phyloP scores from a whole-genome alignment of 2,329 filamentous ascomycete genomes.

The Domatiomyces catenatus region DNA sequence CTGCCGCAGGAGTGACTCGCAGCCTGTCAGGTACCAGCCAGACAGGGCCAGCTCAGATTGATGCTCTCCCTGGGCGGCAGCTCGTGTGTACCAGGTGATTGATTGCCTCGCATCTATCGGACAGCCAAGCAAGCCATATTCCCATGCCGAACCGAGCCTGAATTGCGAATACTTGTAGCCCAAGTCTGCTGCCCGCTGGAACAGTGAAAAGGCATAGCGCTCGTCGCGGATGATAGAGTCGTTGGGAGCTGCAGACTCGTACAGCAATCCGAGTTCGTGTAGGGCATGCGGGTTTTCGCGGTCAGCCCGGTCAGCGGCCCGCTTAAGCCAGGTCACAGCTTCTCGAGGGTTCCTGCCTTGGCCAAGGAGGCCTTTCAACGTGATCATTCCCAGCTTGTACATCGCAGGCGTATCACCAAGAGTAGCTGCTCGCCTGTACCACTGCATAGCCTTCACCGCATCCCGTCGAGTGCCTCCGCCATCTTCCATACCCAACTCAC shows the following conservation, averaged over 20 bases:
- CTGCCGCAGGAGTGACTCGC: constrained; percentile 72
- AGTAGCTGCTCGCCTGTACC: constrained; percentile 87
- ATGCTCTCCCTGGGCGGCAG: constrained; percentile 85
- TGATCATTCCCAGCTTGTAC: constrained; percentile 97
- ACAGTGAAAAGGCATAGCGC: constrained; percentile 62
- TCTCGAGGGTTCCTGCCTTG: constrained; percentile 70
- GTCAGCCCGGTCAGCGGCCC: constrained; percentile 77
- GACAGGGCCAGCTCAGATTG: constrained; percentile 73
- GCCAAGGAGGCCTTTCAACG: constrained; percentile 83
- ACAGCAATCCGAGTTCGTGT: constrained; percentile 61
- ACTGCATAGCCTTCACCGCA: constrained; percentile 86
- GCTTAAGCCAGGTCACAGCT: constrained; percentile 81
- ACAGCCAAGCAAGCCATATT: constrained; percentile 74
- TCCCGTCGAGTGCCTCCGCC: constrained; percentile 86
- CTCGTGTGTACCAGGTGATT: constrained; percentile 87
- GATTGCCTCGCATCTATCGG: constrained; percentile 68
- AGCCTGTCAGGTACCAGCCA: constrained; percentile 91
- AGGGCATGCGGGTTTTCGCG: constrained; percentile 84
- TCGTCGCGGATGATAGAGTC: constrained; percentile 70
- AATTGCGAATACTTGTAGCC: constrained; percentile 95
- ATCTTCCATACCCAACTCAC: constrained; percentile 87
- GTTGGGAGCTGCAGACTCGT: constrained; percentile 41
- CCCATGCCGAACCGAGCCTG: constrained; percentile 70
- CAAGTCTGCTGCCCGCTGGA: constrained; percentile 69
- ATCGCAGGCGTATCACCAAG: constrained; percentile 85